Conservation (phyloP, 306 rosid species). For the Gleditsia sinensis region DNA sequence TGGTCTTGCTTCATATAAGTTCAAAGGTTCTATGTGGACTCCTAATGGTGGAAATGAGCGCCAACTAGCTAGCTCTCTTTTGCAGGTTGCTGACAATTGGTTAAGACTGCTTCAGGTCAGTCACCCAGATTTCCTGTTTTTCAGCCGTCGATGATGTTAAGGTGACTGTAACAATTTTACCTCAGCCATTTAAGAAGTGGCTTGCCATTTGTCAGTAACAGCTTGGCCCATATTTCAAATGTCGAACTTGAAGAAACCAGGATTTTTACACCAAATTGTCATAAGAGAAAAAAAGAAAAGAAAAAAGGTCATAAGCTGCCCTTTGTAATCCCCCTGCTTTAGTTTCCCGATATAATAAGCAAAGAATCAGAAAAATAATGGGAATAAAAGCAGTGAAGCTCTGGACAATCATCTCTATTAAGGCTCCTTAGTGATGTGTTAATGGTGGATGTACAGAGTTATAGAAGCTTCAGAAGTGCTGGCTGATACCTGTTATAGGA, state of each 20-base stretch:
- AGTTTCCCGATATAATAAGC: slow-evolving; percentile 37
- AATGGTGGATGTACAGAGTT: slow-evolving; percentile 39
- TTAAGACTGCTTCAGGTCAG: slow-evolving; percentile 64
- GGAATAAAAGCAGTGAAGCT: slow-evolving; percentile 38
- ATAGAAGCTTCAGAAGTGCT: slow-evolving; percentile 45
- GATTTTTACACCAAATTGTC: slow-evolving; percentile 25
- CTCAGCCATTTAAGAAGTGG: slow-evolving; percentile 33
- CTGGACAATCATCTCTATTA: slow-evolving; percentile 21
- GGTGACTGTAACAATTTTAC: slow-evolving; percentile 29
- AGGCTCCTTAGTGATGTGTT: slow-evolving; percentile 33
- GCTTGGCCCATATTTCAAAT: slow-evolving; percentile 30
- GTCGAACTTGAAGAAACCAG: slow-evolving; percentile 26
- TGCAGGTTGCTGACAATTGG: slow-evolving; percentile 64
- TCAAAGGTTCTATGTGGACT: slow-evolving; percentile 87
- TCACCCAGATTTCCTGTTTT: slow-evolving; percentile 92
- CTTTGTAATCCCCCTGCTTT: slow-evolving; percentile 36
- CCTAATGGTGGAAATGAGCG: slow-evolving; percentile 66
- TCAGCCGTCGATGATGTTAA: slow-evolving; percentile 55
- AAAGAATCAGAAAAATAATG: slow-evolving; percentile 11
- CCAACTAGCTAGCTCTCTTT: slow-evolving; percentile 59
- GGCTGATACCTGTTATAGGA: slow-evolving; percentile 38
- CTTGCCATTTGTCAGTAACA: slow-evolving; percentile 26
- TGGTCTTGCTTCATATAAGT: slow-evolving; percentile 93
- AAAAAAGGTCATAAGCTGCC: slow-evolving; percentile 31
- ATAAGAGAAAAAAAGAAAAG: neutral